Conservation (phyloP, 1,139 yeast genomes). For the Zygosaccharomyces pseudobailii region DNA sequence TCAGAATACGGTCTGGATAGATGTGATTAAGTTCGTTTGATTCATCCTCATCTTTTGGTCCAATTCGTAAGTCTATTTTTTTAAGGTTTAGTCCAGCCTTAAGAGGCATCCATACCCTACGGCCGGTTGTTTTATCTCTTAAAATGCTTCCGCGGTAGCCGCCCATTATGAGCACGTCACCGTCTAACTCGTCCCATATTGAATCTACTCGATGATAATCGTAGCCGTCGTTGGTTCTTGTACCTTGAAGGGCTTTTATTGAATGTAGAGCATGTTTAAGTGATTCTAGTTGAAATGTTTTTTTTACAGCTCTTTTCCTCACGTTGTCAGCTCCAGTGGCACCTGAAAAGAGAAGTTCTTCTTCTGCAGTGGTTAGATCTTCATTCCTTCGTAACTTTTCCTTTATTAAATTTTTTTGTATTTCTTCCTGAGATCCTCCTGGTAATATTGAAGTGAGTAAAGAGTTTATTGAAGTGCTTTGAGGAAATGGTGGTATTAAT, state of each 20-base stretch:
- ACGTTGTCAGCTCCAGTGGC: conserved; percentile 60
- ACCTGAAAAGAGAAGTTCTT: conserved; percentile 52
- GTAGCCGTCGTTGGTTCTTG: conserved; percentile 30
- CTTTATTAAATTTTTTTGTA: conserved; percentile 27
- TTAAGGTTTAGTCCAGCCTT: conserved; percentile 77
- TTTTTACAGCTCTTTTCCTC: conserved; percentile 62
- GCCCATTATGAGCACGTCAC: conserved; percentile 75
- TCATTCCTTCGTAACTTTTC: conserved; percentile 51
- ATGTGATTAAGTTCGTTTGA: conserved; percentile 46
- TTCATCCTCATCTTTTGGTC: conserved; percentile 66
- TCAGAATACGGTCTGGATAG: conserved; percentile 71
- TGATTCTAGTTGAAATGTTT: conserved; percentile 50
- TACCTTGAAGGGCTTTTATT: conserved; percentile 22
- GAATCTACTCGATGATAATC: conserved; percentile 32
- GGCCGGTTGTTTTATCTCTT: conserved; percentile 57
- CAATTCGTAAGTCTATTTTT: conserved; percentile 64
- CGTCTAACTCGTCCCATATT: conserved; percentile 52
- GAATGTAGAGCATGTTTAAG: conserved; percentile 29
- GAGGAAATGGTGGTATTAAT: conserved; percentile 43
- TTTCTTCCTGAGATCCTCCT: conserved; percentile 31
- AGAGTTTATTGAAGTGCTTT: conserved; percentile 4
- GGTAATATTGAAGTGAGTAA: conserved; percentile 8
- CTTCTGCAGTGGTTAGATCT: conserved; percentile 59
- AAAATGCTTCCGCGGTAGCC: conserved; percentile 87
- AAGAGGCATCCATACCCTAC: conserved; percentile 81